These are phyloP conservation scores for Flaveria robusta DNA, from an alignment of 129 eudicot species.

Conservation along the genomic window DNA sequence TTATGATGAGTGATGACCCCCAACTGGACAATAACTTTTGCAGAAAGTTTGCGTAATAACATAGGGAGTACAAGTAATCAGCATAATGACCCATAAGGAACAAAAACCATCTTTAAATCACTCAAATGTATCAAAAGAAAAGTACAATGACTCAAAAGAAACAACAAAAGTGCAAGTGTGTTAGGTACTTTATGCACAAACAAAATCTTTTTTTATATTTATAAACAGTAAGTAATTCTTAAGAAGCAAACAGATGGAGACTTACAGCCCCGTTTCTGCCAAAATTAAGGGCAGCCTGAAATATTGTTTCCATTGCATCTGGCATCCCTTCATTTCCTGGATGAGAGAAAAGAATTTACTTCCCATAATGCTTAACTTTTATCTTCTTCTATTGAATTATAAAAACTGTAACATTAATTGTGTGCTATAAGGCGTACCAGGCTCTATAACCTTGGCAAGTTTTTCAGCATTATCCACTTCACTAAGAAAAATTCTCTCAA, in stretches of 20 bases:
- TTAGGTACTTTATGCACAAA: not conserved
- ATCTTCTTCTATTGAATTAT: not conserved
- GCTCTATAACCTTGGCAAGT: slow-evolving; percentile 69
- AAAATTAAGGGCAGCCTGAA: slow-evolving; percentile 78
- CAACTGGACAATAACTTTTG: not conserved
- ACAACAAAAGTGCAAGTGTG: not conserved
- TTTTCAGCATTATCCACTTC: slow-evolving; percentile 90
- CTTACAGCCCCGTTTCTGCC: slow-evolving; percentile 95
- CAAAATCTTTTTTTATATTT: not conserved
- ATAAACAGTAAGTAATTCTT: not conserved
- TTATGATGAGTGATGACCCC: slow-evolving; percentile 5
- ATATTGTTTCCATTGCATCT: slow-evolving; percentile 94
- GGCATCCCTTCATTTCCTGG: slow-evolving; percentile 85
- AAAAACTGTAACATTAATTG: not conserved
- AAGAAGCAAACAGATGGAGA: slow-evolving; percentile 24
- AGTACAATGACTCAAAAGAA: not conserved
- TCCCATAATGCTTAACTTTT: not conserved
- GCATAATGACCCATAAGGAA: not conserved
- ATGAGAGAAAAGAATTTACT: not conserved
- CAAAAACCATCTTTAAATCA: not conserved
- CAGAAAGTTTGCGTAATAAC: not conserved
- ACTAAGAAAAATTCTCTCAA: slow-evolving; percentile 73
- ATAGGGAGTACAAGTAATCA: not conserved
- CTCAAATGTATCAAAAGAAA: not conserved
- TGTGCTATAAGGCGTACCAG: slow-evolving; percentile 47